Base-by-base conservation (phyloP, 495 filamentous ascomycete genomes). In the Podospora conica region DNA sequence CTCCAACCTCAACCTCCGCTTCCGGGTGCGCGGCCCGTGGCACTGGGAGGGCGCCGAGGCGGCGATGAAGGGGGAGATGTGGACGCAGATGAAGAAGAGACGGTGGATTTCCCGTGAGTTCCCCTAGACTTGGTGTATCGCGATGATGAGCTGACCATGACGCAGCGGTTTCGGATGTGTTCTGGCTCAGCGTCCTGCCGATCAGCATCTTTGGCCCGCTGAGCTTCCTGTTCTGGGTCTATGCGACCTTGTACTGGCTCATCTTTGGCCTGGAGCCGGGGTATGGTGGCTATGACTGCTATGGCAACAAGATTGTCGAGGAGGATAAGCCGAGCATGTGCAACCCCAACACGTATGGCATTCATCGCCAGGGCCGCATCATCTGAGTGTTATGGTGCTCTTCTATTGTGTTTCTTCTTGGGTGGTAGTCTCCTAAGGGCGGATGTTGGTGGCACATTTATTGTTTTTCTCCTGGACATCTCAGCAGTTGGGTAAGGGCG, bases 1-100 rank as follows among this genome's bases (percentile, higher is more conserved):
- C 9, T 68, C 78, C 5, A 78, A 80, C 62, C 66, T 78, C 53
- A 81, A 81, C 31, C 69, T 75, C 20, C 79, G 79, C 53, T 79
- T 80, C 57, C 65, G 77, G 3, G 62, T 80, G 23, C 29, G 66
- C 74, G 80, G 66, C n/a, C 66, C 63, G 2, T 68, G 63, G 69
- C 18, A 71, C 66, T 76, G 76, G 74, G 70, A 72, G 18, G 78
- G 76, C 1, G 78, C 77, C 0, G 60, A 71, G 33, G 65, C 72
- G 59, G 64, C 80, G 7, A 53, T 72, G 68, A 33, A 75, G 76
- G 74, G 61, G 0, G 79, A 80, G 67, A 56, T 80, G 15, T 81
- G 79, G 79, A 71, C 69, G 9, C 67, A 71, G 8, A 69, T 78
- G 21, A 65, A 65, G 18, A 48, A 76, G 24, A 67, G 76, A 54